phyloP scores from a whole-genome alignment of 164 flowering plant genomes.

The Dillenia turbinata region DNA sequence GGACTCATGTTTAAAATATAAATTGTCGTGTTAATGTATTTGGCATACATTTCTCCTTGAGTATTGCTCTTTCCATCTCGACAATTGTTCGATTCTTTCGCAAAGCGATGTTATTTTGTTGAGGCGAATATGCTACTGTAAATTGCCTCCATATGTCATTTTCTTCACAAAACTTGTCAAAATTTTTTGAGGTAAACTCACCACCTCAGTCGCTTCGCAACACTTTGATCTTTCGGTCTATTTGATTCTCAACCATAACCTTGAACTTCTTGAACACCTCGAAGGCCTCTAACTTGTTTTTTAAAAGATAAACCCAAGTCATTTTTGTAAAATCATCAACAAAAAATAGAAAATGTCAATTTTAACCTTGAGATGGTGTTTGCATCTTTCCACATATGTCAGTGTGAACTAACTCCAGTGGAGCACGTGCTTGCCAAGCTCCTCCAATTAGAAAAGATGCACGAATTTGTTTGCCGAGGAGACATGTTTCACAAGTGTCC shows the following conservation, averaged over 20 bases:
- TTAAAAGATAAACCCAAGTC: background rate
- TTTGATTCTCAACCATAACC: background rate
- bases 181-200: background rate
- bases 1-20: background rate
- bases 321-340: background rate
- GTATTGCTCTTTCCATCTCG: constrained; percentile 6
- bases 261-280: background rate
- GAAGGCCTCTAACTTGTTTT: background rate
- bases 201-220: background rate
- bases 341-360: background rate
- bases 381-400: background rate
- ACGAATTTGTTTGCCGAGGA: constrained; percentile 7
- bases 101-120: constrained; percentile 9
- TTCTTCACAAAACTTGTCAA: constrained; percentile 4
- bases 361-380: background rate
- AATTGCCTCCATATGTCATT: background rate
- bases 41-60: constrained; percentile 5
- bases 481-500: constrained; percentile 1
- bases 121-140: background rate
- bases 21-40: background rate
- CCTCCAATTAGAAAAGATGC: constrained; percentile 2
- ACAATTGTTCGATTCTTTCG: constrained; percentile 9
- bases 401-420: background rate
- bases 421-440: background rate
- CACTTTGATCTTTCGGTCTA: background rate